Conservation (phyloP, 148 eudicot genomes). For the Fallopia convolvulus region DNA sequence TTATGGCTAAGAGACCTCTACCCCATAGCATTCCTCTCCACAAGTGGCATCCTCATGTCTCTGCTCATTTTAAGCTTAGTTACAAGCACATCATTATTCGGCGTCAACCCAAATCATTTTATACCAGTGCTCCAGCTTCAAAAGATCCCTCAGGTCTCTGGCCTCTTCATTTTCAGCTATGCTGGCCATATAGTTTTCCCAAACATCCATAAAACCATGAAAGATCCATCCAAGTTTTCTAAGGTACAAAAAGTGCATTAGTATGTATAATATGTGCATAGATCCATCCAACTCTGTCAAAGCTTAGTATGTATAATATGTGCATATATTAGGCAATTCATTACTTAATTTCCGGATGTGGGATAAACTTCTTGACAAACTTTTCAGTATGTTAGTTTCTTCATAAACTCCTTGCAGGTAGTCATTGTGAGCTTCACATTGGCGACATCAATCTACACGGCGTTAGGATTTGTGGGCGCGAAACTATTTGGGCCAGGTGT, state of each 20-base stretch:
- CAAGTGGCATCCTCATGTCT: slow-evolving; percentile 60
- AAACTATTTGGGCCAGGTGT: slow-evolving; percentile 57
- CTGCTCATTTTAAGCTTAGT: slow-evolving; percentile 40
- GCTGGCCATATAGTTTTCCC: slow-evolving; percentile 88
- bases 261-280: neutral
- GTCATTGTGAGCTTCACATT: slow-evolving; percentile 57
- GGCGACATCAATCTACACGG: slow-evolving; percentile 45
- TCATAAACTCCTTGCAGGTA: slow-evolving; percentile 29
- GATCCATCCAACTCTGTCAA: too few species aligned
- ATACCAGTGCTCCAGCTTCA: slow-evolving; percentile 44
- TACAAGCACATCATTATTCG: slow-evolving; percentile 42
- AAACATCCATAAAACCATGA: slow-evolving; percentile 54
- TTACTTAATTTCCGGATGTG: too few species aligned
- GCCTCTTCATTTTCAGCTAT: slow-evolving; percentile 53
- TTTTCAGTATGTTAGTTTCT: neutral
- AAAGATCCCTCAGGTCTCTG: slow-evolving; percentile 64
- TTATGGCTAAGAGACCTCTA: slow-evolving; percentile 68
- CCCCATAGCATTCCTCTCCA: slow-evolving; percentile 60
- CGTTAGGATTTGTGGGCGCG: slow-evolving; percentile 68
- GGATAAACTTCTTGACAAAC: too few species aligned
- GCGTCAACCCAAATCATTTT: slow-evolving; percentile 26
- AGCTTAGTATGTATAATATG: neutral
- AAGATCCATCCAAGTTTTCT: slow-evolving; percentile 55
- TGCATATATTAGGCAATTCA: neutral
- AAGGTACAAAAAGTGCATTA: slow-evolving; percentile 32